Evolutionary conservation across 345 rosid species (phyloP), one percentile per base, ranked within the genome.

Genomic region (Hibiscus trionum): DNA sequence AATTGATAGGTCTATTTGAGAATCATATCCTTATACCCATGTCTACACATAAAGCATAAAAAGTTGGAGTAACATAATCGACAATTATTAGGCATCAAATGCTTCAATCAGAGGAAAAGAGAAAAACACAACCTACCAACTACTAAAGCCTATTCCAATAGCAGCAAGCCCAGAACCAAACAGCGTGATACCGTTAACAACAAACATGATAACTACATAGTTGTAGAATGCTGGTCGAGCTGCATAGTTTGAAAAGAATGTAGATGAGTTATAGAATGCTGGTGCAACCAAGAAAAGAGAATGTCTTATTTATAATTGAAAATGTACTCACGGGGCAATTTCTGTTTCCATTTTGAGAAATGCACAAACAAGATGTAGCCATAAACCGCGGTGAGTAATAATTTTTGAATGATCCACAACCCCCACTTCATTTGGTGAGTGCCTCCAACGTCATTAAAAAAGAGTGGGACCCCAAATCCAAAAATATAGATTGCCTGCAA

Each of bases 271-370:
- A 56, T 7, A 57, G 21, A 37, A 3, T 70, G 52, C 6, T 21
- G 49, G 0, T 1, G 53, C 61, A 21, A 19, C 3, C 47, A 58
- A 24, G 62, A 39, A 70, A 35, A 17, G 33, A 37, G 8, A 29
- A 69, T 9, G 31, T 4, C 26, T 0, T 15, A 17, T 11, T 24
- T 50, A 11, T 49, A 44, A 16, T 46, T n/a, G 49, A 61, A 7
- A 49, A 60, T 55, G 50, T 74, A 78, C 84, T 76, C 60, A 83
- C 86, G 77, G 68, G 84, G 81, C 53, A 83, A 72, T 70, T 76
- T 83, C 78, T 80, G 79, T 75, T 79, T 77, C 84, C 86, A 78
- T 77, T 77, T 80, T 9, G 84, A 61, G 72, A 80, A 83, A 77
- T 77, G 84, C 42, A 78, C 79, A 73, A 80, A 78, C 52, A 80